Evolutionary conservation across 305 asterid genomes (phyloP).

Genomic region (Ilex paraguariensis): DNA sequence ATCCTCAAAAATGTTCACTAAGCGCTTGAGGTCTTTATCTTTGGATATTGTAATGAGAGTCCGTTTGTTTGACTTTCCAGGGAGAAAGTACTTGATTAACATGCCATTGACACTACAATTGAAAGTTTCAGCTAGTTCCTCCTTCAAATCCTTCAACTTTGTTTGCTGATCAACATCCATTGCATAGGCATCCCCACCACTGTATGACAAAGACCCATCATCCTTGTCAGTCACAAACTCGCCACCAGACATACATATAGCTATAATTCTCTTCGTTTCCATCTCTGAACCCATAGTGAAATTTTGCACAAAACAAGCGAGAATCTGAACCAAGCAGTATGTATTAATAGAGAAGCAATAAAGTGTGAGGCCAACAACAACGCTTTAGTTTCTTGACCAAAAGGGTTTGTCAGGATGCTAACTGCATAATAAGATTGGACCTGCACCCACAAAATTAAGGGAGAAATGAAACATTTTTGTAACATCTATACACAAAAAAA

Average conservation of each 20-base stretch:
- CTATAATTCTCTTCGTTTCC: slow-evolving; percentile 17
- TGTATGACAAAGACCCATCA: slow-evolving; percentile 21
- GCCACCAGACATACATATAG: slow-evolving; percentile 23
- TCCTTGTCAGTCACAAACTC: slow-evolving; percentile 14
- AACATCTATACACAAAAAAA: too few relatives aligned
- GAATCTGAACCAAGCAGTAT: background rate
- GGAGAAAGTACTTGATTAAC: slow-evolving; percentile 20
- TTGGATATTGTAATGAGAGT: slow-evolving; percentile 17
- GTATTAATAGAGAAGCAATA: background rate
- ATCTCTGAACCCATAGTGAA: background rate
- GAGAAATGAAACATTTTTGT: too few relatives aligned
- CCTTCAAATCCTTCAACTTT: slow-evolving; percentile 11
- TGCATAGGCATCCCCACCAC: slow-evolving; percentile 23
- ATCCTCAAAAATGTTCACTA: slow-evolving; percentile 15
- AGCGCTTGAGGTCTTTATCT: slow-evolving; percentile 21
- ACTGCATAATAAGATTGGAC: background rate
- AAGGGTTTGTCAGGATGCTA: background rate
- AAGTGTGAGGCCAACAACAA: too few relatives aligned
- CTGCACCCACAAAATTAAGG: background rate
- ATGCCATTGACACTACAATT: slow-evolving; percentile 14
- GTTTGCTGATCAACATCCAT: slow-evolving; percentile 15
- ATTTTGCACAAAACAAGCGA: too few relatives aligned
- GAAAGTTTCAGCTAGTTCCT: slow-evolving; percentile 16
- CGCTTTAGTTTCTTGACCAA: background rate
- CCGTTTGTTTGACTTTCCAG: slow-evolving; percentile 15